phyloP scores from a whole-genome alignment of 2,329 filamentous ascomycete genomes.

The Epichloe uncinata region DNA sequence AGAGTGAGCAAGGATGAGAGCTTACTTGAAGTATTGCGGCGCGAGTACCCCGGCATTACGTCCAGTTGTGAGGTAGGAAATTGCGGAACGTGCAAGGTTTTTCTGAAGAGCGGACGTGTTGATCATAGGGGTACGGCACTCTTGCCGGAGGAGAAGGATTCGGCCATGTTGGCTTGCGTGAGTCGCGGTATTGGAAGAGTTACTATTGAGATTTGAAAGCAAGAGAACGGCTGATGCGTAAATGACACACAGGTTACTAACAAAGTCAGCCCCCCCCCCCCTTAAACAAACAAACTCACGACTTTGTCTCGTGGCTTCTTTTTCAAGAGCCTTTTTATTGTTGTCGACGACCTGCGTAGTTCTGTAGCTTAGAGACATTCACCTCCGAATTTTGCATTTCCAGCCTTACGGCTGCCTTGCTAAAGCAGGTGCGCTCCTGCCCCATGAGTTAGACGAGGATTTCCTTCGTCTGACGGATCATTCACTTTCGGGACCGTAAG shows the following conservation, averaged over 20 bases:
- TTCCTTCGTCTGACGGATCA: too few relatives aligned
- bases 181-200: conserved; percentile 38
- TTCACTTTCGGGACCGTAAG: too few relatives aligned
- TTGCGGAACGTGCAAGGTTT: conserved; percentile 38
- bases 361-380: too few relatives aligned
- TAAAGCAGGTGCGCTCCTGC: too few relatives aligned
- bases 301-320: too few relatives aligned
- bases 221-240: too few relatives aligned
- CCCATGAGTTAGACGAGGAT: too few relatives aligned
- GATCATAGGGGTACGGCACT: conserved; percentile 39
- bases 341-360: too few relatives aligned
- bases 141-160: conserved; percentile 28
- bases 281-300: not conserved
- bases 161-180: conserved; percentile 36
- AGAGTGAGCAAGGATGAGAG: conserved; percentile 35
- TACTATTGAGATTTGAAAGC: conserved; percentile 27
- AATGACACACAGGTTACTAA: not conserved
- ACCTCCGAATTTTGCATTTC: too few relatives aligned
- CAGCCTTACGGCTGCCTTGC: too few relatives aligned
- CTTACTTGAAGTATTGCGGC: conserved; percentile 33
- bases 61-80: conserved; percentile 42
- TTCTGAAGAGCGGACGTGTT: conserved; percentile 27
- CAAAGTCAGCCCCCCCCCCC: too few relatives aligned
- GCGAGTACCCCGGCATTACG: conserved; percentile 27
- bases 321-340: too few relatives aligned